phyloP scores from a whole-genome alignment of 1,284 basidiomycete genomes.

The Sporisorium graminicola region DNA sequence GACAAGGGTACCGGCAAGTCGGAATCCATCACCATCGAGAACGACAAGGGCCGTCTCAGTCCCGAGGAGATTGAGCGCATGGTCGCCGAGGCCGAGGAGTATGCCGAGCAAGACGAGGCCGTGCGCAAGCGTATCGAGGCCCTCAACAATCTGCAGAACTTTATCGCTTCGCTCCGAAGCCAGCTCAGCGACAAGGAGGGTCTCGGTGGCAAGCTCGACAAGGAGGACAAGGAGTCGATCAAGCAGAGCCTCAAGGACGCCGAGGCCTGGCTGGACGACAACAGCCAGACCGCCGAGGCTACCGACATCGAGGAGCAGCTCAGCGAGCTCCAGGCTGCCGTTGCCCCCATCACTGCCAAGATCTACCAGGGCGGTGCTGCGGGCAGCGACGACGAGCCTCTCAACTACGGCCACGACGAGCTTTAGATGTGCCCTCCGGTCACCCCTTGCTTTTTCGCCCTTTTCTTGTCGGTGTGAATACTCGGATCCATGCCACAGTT shows the following conservation, averaged over 20 bases:
- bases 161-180: constrained; percentile 65
- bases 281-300: constrained; percentile 64
- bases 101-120: constrained; percentile 68
- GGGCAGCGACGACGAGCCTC: constrained; percentile 62
- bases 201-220: constrained; percentile 69
- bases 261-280: constrained; percentile 69
- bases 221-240: constrained; percentile 68
- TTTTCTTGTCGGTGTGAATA: not conserved
- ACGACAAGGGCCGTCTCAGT: constrained; percentile 68
- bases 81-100: constrained; percentile 69
- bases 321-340: constrained; percentile 66
- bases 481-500: constrained; percentile 1
- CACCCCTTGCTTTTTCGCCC: not conserved
- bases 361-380: constrained; percentile 61
- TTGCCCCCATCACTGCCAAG: constrained; percentile 69
- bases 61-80: constrained; percentile 69
- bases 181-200: constrained; percentile 69
- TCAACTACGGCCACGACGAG: constrained; percentile 68
- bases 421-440: constrained; percentile 47
- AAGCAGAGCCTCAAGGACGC: constrained; percentile 68
- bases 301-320: constrained; percentile 70
- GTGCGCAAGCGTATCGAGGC: constrained; percentile 68
- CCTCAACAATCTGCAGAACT: constrained; percentile 68
- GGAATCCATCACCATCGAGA: constrained; percentile 68
- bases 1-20: constrained; percentile 69